A percentile compares a stretch with the other conserved stretches of the same genome.
These are phyloP conservation scores for Ophiostoma angusticollis DNA, from an alignment of 2,329 filamentous ascomycete genomes.

Conservation along the genomic window DNA sequence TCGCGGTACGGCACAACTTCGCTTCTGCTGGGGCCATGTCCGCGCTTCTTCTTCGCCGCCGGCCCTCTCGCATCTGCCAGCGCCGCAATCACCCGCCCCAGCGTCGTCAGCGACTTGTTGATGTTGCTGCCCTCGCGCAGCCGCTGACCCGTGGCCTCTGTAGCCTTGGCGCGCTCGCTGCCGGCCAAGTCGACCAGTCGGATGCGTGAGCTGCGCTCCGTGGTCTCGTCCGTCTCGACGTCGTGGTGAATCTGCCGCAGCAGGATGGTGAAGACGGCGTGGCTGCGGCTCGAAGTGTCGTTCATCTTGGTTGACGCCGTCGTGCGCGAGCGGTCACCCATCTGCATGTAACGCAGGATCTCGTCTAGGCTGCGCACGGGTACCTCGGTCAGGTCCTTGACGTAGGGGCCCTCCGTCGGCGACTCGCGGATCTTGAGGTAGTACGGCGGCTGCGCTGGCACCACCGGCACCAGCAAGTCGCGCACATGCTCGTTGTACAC, in stretches of 20 bases:
- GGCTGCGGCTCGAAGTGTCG: constrained; percentile 89
- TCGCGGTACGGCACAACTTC: constrained; percentile 87
- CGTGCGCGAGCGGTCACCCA: constrained; percentile 77
- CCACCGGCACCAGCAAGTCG: constrained; percentile 51
- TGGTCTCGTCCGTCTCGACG: constrained; percentile 93
- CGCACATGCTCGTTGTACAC: constrained; percentile 98
- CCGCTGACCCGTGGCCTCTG: constrained; percentile 82
- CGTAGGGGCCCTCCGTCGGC: constrained; percentile 92
- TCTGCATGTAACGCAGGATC: constrained; percentile 80
- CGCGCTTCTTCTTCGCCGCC: constrained; percentile 17
- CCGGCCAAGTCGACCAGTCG: constrained; percentile 89
- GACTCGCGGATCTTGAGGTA: constrained; percentile 92
- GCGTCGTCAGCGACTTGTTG: constrained; percentile 94
- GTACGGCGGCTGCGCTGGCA: constrained; percentile 60
- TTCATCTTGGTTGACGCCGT: constrained; percentile 98
- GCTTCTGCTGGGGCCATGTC: constrained; percentile 33
- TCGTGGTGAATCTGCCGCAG: constrained; percentile 98
- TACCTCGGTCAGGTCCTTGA: constrained; percentile 92
- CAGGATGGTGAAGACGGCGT: constrained; percentile 96
- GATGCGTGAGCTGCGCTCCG: constrained; percentile 86
- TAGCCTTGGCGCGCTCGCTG: constrained; percentile 87
- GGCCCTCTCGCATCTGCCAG: constrained; percentile 49
- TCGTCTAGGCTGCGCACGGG: constrained; percentile 69
- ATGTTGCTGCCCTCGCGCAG: constrained; percentile 94
- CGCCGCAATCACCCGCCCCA: constrained; percentile 90